Evolutionary conservation across 495 filamentous ascomycete species (phyloP).

Genomic region (Daldinia concentrica): DNA sequence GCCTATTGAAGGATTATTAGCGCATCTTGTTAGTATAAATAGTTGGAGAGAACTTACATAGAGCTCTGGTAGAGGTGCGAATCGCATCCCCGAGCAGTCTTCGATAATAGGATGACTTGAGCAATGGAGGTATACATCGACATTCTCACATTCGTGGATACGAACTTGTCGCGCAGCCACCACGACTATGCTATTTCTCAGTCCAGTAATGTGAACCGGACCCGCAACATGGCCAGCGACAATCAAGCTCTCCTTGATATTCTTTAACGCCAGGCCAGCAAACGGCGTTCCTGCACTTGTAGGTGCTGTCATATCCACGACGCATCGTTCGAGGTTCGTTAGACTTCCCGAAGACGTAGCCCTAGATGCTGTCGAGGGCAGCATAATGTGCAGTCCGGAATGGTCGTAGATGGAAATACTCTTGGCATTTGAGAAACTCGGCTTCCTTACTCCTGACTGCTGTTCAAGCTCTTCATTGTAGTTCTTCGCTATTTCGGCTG

Average conservation of each 20-base stretch:
- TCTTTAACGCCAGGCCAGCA: slow-evolving; percentile 75
- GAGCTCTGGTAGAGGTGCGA: slow-evolving; percentile 73
- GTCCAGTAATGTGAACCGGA: slow-evolving; percentile 79
- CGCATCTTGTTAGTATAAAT: background rate
- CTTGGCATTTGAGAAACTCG: slow-evolving; percentile 67
- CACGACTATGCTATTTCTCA: slow-evolving; percentile 78
- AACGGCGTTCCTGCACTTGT: slow-evolving; percentile 71
- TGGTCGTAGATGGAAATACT: slow-evolving; percentile 73
- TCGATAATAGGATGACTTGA: slow-evolving; percentile 92
- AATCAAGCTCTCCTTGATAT: slow-evolving; percentile 72
- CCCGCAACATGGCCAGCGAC: slow-evolving; percentile 81
- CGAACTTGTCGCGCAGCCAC: slow-evolving; percentile 83
- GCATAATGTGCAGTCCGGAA: slow-evolving; percentile 71
- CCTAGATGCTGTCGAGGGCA: slow-evolving; percentile 71
- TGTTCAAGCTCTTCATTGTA: slow-evolving; percentile 62
- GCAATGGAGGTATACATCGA: slow-evolving; percentile 84
- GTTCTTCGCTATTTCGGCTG: slow-evolving; percentile 52
- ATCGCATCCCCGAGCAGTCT: slow-evolving; percentile 79
- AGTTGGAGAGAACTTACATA: slow-evolving; percentile 64
- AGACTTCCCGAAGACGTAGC: slow-evolving; percentile 77
- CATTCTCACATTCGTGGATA: slow-evolving; percentile 84
- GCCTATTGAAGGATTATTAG: slow-evolving; percentile 37
- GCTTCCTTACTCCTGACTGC: slow-evolving; percentile 56
- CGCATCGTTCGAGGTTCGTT: slow-evolving; percentile 73
- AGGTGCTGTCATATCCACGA: slow-evolving; percentile 80